Evolutionary conservation across 2,329 filamentous ascomycete species (phyloP), one percentile per base, ranked within the genome.

Genomic region (Claviceps digitariae): DNA sequence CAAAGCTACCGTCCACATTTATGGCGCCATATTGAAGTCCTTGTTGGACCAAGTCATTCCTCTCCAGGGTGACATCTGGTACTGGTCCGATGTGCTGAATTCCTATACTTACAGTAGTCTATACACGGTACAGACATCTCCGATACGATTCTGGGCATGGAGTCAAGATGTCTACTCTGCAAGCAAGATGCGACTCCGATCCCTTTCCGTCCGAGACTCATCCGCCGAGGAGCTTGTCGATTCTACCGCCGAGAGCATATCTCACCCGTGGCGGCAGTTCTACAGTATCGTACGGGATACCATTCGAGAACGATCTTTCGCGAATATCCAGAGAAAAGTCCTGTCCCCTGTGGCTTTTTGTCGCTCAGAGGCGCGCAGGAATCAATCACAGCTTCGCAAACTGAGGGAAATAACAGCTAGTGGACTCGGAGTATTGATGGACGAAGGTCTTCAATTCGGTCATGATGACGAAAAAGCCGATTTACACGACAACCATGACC

Each of bases 1-100:
- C 68, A 98, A 97, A 67, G 90, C 90, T 4, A 87, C 90, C 0
- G 82, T 90, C n/a, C 91, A 96, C 64, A 83, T 86, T 1, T 94
- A 95, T 63, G 91, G 91, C 4, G 72, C 87, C 49, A 77, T 95
- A 43, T 73, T 96, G 59, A 83, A 83, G 60, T 82, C 80, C 0
- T 76, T 97, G 3, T 70, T 96, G 12, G 85, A 91, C 53, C 86
- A 93, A 61, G 94, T 90, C 12, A 82, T 91, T 12, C 84, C 85
- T 0, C 69, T 98, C 20, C 87, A 83, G 61, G 84, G 95, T 58
- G 90, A 95, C 60, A 84, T 95, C 25, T 90, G 86, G 82, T 97
- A 97, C 67, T 98, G 93, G 93, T 88, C 95, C 63, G 86, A 93
- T 59, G 79, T 96, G 2, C 71, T 95, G 31, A 80, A 81, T 10